Conservation (phyloP, 108 stramenopile species). For the Skeletonema marinoi region DNA sequence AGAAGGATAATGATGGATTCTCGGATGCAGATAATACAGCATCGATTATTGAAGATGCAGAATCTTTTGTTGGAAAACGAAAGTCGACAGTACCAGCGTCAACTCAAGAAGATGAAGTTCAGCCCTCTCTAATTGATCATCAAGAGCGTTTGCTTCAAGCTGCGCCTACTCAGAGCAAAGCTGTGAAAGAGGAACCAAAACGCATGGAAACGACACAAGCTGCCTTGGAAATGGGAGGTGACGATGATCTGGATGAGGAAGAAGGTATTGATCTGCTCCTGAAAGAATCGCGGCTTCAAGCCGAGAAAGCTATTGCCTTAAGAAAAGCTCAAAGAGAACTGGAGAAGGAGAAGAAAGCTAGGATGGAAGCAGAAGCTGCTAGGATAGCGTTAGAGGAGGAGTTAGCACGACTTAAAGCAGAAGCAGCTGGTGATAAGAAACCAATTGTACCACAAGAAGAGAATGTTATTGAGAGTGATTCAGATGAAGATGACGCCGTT, state of each 20-base stretch:
- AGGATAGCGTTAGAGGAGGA: slow-evolving; percentile 12
- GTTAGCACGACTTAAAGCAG: slow-evolving; percentile 12
- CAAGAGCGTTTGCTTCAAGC: not conserved
- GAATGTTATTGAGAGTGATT: not conserved
- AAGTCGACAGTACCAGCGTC: slow-evolving; percentile 1
- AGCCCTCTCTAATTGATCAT: not conserved
- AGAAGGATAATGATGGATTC: not conserved
- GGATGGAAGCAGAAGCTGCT: slow-evolving; percentile 24
- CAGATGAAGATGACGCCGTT: not conserved
- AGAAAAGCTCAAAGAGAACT: slow-evolving; percentile 39
- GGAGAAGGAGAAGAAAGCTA: slow-evolving; percentile 24
- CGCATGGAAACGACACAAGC: not conserved
- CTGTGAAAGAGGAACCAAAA: not conserved
- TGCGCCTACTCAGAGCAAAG: not conserved
- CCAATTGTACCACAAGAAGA: not conserved
- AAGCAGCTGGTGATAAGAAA: not conserved
- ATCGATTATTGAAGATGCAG: slow-evolving; percentile 5
- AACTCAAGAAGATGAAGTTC: not conserved
- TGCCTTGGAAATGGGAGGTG: not conserved
- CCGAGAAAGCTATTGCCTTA: slow-evolving; percentile 42
- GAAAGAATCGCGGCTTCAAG: slow-evolving; percentile 46
- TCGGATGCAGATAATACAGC: not conserved
- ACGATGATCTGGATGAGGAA: slow-evolving; percentile 14
- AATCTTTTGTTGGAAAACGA: slow-evolving; percentile 1
- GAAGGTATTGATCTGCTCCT: slow-evolving; percentile 40